A percentile compares a stretch with the other conserved stretches of the same genome.
Evolutionary conservation across 192 early-diverging fungal genomes (phyloP).

Genomic region (Entophlyctis luteolus): DNA sequence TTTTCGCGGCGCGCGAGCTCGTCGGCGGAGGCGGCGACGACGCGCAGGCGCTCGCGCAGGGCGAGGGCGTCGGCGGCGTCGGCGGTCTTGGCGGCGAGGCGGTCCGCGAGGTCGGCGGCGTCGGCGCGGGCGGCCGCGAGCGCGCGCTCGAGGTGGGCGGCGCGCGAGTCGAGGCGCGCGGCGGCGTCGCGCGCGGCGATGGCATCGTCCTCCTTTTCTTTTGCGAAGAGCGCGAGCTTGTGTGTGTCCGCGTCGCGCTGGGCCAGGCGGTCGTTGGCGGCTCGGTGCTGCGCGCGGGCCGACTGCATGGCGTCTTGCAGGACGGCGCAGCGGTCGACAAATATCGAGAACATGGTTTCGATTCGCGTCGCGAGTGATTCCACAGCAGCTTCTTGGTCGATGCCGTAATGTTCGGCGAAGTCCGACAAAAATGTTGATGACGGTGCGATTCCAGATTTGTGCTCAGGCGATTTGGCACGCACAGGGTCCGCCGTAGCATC

Average conservation of each 20-base stretch:
- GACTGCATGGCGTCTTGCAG: conserved; percentile 26
- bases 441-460: too few species aligned
- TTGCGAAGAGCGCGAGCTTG: conserved; percentile 28
- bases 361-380: conserved; percentile 31
- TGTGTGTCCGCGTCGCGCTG: conserved; percentile 34
- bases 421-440: neutral
- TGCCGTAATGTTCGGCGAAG: too few species aligned
- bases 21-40: conserved; percentile 27
- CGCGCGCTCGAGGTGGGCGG: conserved; percentile 31
- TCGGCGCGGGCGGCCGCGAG: conserved; percentile 29
- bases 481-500: too few species aligned
- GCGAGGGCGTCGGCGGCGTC: conserved; percentile 29
- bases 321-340: conserved; percentile 1
- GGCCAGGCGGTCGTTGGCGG: conserved; percentile 29
- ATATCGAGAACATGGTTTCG: conserved; percentile 9
- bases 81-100: conserved; percentile 10
- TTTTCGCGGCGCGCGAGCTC: conserved; percentile 33
- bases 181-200: conserved; percentile 31
- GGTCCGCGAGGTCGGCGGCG: conserved; percentile 16
- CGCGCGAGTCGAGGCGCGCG: conserved; percentile 34
- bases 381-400: conserved; percentile 12
- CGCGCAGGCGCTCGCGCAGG: conserved; percentile 17
- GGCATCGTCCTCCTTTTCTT: conserved; percentile 32
- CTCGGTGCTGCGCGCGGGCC: conserved; percentile 14
- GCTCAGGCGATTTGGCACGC: too few species aligned